Evolutionary conservation across 2,329 filamentous ascomycete species (phyloP).

Genomic region (Diaporthe capsici): DNA sequence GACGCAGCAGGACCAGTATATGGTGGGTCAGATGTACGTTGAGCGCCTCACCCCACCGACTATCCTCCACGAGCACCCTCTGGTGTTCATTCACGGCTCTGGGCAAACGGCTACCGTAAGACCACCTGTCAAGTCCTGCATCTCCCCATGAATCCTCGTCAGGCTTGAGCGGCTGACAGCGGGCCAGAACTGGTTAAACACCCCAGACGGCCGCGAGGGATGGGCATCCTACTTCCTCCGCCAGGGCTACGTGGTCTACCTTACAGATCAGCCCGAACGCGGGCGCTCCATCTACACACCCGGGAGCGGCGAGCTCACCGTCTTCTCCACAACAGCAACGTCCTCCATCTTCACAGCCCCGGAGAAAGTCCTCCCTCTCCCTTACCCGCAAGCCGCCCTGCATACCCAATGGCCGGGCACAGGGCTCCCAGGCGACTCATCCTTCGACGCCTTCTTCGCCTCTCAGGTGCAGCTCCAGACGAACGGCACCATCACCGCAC

Average conservation of each 20-base stretch:
- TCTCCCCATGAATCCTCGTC: rapidly evolving
- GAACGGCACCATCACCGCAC: slow-evolving; percentile 49
- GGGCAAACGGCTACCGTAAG: slow-evolving; percentile 31
- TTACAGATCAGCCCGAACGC: slow-evolving; percentile 58
- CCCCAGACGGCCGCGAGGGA: slow-evolving; percentile 60
- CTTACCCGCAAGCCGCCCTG: slow-evolving; percentile 47
- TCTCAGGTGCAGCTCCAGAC: slow-evolving; percentile 55
- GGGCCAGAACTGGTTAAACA: slow-evolving; percentile 57
- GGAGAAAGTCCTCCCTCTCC: slow-evolving; percentile 31
- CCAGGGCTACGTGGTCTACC: slow-evolving; percentile 58
- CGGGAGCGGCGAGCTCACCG: neutral
- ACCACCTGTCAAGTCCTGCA: too few species aligned
- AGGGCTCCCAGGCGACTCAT: slow-evolving; percentile 57
- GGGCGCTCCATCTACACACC: slow-evolving; percentile 51
- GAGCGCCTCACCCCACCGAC: slow-evolving; percentile 28
- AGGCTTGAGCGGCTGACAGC: neutral
- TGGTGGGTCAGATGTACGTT: slow-evolving; percentile 39
- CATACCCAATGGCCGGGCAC: slow-evolving; percentile 59
- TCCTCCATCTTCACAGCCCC: slow-evolving; percentile 50
- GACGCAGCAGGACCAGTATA: neutral
- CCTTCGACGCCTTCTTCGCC: slow-evolving; percentile 64
- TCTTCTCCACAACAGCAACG: neutral
- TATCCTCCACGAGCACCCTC: slow-evolving; percentile 4
- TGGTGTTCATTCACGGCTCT: slow-evolving; percentile 33
- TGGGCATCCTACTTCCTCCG: slow-evolving; percentile 62